Base-by-base conservation (phyloP, 1,284 basidiomycete species). In the Tilletia walkeri region DNA sequence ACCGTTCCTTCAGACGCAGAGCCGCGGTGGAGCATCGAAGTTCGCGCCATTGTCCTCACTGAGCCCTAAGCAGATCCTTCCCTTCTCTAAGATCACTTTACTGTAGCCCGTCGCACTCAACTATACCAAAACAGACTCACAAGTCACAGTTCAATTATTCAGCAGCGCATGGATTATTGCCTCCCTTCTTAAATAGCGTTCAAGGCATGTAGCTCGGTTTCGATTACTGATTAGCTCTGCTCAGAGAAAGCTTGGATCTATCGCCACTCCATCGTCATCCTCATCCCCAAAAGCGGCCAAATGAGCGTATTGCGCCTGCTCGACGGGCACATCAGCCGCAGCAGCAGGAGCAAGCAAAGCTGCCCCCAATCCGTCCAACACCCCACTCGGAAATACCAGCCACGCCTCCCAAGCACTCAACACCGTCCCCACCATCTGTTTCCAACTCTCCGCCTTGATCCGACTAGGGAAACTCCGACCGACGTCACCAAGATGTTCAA, bases 351-450 rank as follows among this genome's bases (percentile, higher is more conserved):
- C 59, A 34, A 63, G 36, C 16, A 63, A 34, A 14, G 59, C 59
- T 12, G 34, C 59, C 4, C 59, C 59, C 34, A 78, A 67, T 59
- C 66, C 89, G 5, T 87, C 84, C 0, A 92, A 91, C 77, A 92
- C 91, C 68, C 94, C 91, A 0, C 90, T 90, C 41, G 92, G 87
- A 82, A 96, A 77, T 7, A 85, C 85, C 54, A 82, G 85, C 86
- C 93, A 95, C 79, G 93, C 90, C 79, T 97, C 95, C 95, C 95
- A 99, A 30, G 95, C 89, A 77, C 94, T 91, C 1, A 98, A 87
- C 12, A 98, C 89, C 0, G 88, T 86, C 2, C 89, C 89, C 67
- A 97, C 92, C 84, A 95, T 92, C 73, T 90, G 91, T 85, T 91
- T 94, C 24, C 77, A 74, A 61, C 68, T 72, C 50, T 82, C 80